Evolutionary conservation across 257 asterid genomes (phyloP), one percentile per base, ranked within the genome.

Genomic region (Solanum ossicruentum): DNA sequence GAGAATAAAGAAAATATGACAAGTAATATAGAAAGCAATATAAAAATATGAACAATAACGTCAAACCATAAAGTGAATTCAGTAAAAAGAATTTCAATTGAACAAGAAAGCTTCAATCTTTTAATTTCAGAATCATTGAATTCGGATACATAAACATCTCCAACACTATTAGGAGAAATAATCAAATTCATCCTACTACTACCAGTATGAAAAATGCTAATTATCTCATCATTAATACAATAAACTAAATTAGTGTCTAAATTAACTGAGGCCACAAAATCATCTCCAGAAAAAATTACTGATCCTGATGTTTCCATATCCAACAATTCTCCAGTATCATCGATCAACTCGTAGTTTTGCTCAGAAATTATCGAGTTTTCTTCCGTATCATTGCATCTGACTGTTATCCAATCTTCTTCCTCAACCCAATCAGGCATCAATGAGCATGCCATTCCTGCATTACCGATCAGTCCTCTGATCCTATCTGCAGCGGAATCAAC

Each of bases 331-430:
- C 85, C 88, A 80, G 15, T 36, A 82, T 85, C 89, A 63, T 83
- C 85, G 13, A 66, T 21, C 49, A 52, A 21, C 10, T 81, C 54
- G 17, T 10, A 23, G 78, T 23, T 84, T 39, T 65, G 81, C 60
- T 81, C 71, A 1, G 65, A 39, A 49, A 52, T 5, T 61, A 77
- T 78, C 51, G 67, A 47, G 15, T 54, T 77, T 83, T 87, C 97
- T 79, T 89, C 92, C n/a, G 49, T 23, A 28, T 88, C 89, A 66
- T 49, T 69, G 51, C 78, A 82, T 86, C 99, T 92, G 17, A 94
- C 91, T 3, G 92, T 91, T 39, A 93, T 41, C 99, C 99, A 96
- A 63, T 88, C 92, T 32, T 87, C 95, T 26, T 90, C 98, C 8
- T 89, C 94, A 9, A 71, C 49, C 91, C 94, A 93, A 79, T 39